A percentile compares a stretch with the other conserved stretches of the same genome.
Conservation (phyloP, 164 flowering plant species). For the Paratinospora sagittata region DNA sequence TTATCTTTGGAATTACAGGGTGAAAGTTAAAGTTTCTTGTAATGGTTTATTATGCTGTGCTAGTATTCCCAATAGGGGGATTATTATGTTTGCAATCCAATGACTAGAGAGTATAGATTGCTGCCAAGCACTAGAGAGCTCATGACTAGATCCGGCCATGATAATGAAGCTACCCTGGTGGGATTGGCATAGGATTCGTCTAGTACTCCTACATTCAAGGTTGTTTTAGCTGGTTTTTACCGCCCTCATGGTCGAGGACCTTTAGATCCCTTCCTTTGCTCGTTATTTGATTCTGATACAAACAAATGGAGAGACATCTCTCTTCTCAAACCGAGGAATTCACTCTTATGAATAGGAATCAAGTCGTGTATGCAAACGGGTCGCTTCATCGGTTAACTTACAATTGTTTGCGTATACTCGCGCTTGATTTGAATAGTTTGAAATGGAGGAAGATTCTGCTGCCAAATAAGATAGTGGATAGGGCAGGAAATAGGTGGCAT, state of each 20-base stretch:
- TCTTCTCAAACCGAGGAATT: conserved; percentile 58
- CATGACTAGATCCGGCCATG: conserved; percentile 65
- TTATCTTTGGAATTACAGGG: conserved; percentile 68
- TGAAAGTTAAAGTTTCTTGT: too few species aligned
- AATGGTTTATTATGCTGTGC: too few species aligned
- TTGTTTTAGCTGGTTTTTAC: conserved; percentile 81
- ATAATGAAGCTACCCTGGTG: conserved; percentile 78
- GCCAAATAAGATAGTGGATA: conserved; percentile 65
- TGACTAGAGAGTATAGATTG: too few species aligned
- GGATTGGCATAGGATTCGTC: conserved; percentile 60
- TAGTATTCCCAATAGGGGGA: too few species aligned
- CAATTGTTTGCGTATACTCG: conserved; percentile 48
- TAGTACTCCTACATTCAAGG: conserved; percentile 40
- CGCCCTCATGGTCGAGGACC: conserved; percentile 68
- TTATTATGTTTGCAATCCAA: too few species aligned
- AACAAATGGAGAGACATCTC: conserved; percentile 68
- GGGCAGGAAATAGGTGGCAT: conserved; percentile 54
- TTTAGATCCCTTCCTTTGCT: conserved; percentile 53
- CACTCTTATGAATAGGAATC: conserved; percentile 75
- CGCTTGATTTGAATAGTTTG: conserved; percentile 55
- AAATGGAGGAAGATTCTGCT: conserved; percentile 63
- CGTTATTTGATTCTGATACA: conserved; percentile 65
- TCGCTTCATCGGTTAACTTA: conserved; percentile 74
- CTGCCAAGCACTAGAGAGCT: conserved; percentile 66
- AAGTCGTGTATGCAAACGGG: conserved; percentile 61